A percentile compares a stretch with the other conserved stretches of the same genome.
Evolutionary conservation across 2,329 filamentous ascomycete species (phyloP).

Genomic region (Exophiala oligosperma): DNA sequence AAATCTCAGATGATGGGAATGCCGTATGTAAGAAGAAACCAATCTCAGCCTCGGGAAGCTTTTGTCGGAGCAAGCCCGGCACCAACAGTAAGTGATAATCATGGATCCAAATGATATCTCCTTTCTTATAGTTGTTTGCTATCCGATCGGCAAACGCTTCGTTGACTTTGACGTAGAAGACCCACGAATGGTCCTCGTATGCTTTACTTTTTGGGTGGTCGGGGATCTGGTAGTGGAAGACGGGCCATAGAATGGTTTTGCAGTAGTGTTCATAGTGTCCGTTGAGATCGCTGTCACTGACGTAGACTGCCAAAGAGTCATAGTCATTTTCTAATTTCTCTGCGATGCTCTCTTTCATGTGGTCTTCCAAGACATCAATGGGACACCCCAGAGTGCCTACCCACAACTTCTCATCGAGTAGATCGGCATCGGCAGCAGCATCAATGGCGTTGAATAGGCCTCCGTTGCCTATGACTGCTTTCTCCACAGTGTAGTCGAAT

Average conservation of each 20-base stretch:
- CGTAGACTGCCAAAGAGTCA: constrained; percentile 68
- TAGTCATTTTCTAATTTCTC: constrained; percentile 78
- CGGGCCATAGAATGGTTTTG: constrained; percentile 96
- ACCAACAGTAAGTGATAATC: constrained; percentile 93
- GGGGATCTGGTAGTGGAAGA: constrained; percentile 97
- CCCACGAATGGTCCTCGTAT: constrained; percentile 95
- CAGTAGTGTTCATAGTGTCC: constrained; percentile 95
- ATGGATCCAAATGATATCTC: constrained; percentile 91
- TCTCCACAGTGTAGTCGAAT: constrained; percentile 80
- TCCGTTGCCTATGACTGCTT: constrained; percentile 87
- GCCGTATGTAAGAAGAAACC: constrained; percentile 95
- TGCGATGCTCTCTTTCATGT: constrained; percentile 79
- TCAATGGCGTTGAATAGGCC: constrained; percentile 86
- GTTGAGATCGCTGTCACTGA: constrained; percentile 88
- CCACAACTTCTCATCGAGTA: constrained; percentile 76
- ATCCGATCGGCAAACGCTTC: constrained; percentile 91
- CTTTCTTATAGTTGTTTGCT: constrained; percentile 86
- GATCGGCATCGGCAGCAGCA: constrained; percentile 69
- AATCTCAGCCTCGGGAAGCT: constrained; percentile 84
- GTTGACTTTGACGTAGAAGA: constrained; percentile 90
- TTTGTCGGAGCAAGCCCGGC: constrained; percentile 83
- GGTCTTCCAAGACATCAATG: constrained; percentile 75
- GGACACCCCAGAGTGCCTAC: constrained; percentile 93
- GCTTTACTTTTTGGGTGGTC: constrained; percentile 98
- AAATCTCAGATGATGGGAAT: constrained; percentile 94